Conservation (phyloP, 2,329 filamentous ascomycete genomes). For the Aspergillus jensenii region DNA sequence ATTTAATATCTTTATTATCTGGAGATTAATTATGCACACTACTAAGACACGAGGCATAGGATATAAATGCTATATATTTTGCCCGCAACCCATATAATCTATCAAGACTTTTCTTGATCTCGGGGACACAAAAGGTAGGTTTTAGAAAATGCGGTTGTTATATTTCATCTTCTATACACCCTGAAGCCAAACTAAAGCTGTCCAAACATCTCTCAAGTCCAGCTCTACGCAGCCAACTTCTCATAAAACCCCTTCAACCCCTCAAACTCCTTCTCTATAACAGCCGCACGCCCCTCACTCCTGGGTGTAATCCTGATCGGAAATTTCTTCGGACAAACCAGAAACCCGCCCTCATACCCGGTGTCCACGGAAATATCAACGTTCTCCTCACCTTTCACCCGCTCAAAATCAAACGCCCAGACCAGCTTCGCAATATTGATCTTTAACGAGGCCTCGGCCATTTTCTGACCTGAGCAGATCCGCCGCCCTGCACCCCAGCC, state of each 20-base stretch:
- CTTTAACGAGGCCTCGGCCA: conserved; percentile 6
- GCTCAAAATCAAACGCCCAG: not conserved
- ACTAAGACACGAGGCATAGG: no score
- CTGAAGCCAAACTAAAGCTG: no score
- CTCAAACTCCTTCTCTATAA: not conserved
- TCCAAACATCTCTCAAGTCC: no score
- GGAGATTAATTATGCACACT: no score
- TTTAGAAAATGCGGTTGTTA: no score
- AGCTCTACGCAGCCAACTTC: not conserved
- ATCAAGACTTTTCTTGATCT: no score
- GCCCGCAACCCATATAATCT: no score
- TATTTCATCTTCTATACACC: no score
- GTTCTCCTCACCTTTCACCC: not conserved
- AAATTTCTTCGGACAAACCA: conserved; percentile 3
- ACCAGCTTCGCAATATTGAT: conserved; percentile 3
- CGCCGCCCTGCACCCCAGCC: conserved; percentile 4
- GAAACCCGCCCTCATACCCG: not conserved
- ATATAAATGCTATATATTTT: no score
- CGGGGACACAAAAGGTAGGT: no score
- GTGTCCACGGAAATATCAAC: not conserved
- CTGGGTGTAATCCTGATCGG: not conserved
- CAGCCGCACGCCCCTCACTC: not conserved
- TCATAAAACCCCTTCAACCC: conserved; percentile 1
- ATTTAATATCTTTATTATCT: no score
- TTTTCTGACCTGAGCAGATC: conserved; percentile 3